A percentile compares a stretch with the other conserved stretches of the same genome.
Conservation (phyloP, 495 filamentous ascomycete genomes). For the Xylaria cubensis region DNA sequence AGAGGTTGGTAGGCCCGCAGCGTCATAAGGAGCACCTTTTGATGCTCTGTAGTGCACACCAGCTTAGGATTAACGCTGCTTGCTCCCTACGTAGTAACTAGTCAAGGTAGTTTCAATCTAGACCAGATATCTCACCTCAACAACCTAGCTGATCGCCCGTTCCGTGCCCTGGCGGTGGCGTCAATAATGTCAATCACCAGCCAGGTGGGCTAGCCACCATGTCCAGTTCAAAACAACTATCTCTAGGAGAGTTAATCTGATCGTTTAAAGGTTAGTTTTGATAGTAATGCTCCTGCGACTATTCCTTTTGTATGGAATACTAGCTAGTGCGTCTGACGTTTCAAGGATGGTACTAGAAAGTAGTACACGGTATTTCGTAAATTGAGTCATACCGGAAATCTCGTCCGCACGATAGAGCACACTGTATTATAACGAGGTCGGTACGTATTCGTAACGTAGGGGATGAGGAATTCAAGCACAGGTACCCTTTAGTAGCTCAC, state of each 20-base stretch:
- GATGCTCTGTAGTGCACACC: not conserved
- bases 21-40: not conserved
- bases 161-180: constrained; percentile 1
- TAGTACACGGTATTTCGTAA: not conserved
- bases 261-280: not conserved
- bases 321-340: not conserved
- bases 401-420: not conserved
- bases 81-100: not conserved
- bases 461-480: not conserved
- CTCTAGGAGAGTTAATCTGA: not conserved
- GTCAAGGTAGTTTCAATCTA: not conserved
- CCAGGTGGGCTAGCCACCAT: not conserved
- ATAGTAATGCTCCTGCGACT: not conserved
- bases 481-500: too few relatives aligned
- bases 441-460: not conserved
- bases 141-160: not conserved
- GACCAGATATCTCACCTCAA: not conserved
- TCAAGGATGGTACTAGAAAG: constrained; percentile 6
- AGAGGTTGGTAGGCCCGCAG: not conserved
- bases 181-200: not conserved
- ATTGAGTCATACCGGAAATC: constrained; percentile 12
- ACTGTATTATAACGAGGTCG: not conserved
- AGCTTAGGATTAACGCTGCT: not conserved
- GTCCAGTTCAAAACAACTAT: not conserved
- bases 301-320: not conserved